A percentile compares a stretch with the other conserved stretches of the same genome.
These are phyloP conservation scores for Crotalaria pallida DNA, from an alignment of 306 rosid species.

Conservation along the genomic window DNA sequence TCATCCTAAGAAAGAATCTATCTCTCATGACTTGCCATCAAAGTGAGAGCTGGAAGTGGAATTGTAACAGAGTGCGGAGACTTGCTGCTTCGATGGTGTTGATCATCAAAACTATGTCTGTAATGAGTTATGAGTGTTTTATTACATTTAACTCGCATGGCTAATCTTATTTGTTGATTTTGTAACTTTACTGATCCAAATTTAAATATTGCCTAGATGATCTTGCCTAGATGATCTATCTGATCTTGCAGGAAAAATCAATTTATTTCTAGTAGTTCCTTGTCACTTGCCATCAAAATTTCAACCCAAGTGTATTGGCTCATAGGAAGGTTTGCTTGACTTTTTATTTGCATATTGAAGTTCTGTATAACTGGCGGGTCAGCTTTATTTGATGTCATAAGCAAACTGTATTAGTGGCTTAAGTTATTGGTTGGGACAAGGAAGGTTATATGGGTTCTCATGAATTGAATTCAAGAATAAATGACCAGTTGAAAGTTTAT, in stretches of 20 bases:
- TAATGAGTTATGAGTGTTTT: neutral
- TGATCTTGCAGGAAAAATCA: slow-evolving; percentile 36
- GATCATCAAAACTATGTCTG: neutral
- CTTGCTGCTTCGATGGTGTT: slow-evolving; percentile 1
- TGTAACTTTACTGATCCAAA: slow-evolving; percentile 41
- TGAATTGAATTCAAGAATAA: slow-evolving; percentile 36
- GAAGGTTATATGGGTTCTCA: slow-evolving; percentile 51
- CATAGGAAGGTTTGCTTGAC: slow-evolving; percentile 44
- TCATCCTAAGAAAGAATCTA: slow-evolving; percentile 55
- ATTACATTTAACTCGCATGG: slow-evolving; percentile 43
- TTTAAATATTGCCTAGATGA: slow-evolving; percentile 38
- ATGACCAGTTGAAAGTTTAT: too few species aligned
- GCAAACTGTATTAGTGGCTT: slow-evolving; percentile 35
- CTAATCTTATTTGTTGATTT: slow-evolving; percentile 23
- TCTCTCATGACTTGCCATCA: slow-evolving; percentile 30
- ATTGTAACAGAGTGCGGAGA: slow-evolving; percentile 2
- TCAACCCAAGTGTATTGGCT: slow-evolving; percentile 47
- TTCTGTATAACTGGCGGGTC: slow-evolving; percentile 47
- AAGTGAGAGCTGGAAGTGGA: slow-evolving; percentile 26
- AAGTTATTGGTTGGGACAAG: slow-evolving; percentile 43
- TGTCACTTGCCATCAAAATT: slow-evolving; percentile 42
- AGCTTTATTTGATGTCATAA: slow-evolving; percentile 29
- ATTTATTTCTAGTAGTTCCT: slow-evolving; percentile 28
- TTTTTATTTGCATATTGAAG: slow-evolving; percentile 9
- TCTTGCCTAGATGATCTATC: slow-evolving; percentile 39